phyloP scores from a whole-genome alignment of 225 moss, liverwort and hornwort species.

The Bryoerythrophyllum caledonicum region DNA sequence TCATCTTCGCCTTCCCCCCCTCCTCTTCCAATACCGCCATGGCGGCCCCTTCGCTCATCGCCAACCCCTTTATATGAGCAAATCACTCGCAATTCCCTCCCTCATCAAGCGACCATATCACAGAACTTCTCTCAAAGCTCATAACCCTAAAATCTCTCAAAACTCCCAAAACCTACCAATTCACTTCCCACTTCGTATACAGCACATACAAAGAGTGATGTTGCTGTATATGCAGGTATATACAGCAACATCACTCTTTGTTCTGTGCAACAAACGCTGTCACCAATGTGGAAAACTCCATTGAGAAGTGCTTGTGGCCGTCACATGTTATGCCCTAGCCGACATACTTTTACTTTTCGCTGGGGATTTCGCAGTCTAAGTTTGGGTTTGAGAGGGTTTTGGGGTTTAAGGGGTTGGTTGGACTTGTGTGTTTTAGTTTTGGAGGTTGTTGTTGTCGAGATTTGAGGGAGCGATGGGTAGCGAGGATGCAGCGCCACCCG shows the following conservation, averaged over 20 bases:
- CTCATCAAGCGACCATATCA: too few relatives aligned
- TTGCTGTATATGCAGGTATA: too few relatives aligned
- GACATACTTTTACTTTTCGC: conserved; percentile 18
- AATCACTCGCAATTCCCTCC: not conserved
- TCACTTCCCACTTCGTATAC: too few relatives aligned
- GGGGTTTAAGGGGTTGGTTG: conserved; percentile 22
- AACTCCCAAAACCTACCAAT: not conserved
- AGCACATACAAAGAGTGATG: too few relatives aligned
- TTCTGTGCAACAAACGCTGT: not conserved
- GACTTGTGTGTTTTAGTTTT: not conserved
- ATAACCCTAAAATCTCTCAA: not conserved
- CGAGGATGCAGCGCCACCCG: conserved; percentile 28
- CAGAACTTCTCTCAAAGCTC: too few relatives aligned
- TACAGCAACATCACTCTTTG: not conserved
- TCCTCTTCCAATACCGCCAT: conserved; percentile 22
- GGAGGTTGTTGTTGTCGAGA: conserved; percentile 20
- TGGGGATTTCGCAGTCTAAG: not conserved
- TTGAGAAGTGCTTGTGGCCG: not conserved
- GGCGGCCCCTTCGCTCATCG: conserved; percentile 28
- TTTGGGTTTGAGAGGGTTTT: not conserved
- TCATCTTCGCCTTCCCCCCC: conserved; percentile 8
- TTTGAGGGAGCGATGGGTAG: conserved; percentile 28
- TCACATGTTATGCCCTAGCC: not conserved
- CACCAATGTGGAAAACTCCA: not conserved
- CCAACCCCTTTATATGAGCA: too few relatives aligned